phyloP scores from a whole-genome alignment of 805 yeast species.

The Candida cerambycidarum region DNA sequence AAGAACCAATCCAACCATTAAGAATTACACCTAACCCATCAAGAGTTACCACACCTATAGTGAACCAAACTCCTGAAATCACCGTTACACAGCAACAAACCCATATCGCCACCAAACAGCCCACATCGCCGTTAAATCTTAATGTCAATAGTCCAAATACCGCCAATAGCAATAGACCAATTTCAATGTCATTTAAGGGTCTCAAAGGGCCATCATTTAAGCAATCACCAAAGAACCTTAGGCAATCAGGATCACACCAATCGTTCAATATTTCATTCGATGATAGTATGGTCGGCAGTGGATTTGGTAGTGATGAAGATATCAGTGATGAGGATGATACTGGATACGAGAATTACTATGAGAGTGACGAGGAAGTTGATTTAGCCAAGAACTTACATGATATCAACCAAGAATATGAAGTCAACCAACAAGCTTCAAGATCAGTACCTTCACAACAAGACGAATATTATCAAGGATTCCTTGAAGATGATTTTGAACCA shows the following conservation, averaged over 20 bases:
- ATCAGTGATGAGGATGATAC: constrained; percentile 10
- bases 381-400: constrained; percentile 5
- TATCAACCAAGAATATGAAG: neutral
- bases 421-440: neutral
- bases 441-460: neutral
- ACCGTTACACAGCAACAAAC: constrained; percentile 15
- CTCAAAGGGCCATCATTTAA: constrained; percentile 58
- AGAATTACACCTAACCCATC: constrained; percentile 3
- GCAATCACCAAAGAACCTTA: constrained; percentile 20
- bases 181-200: constrained; percentile 61
- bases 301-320: constrained; percentile 33
- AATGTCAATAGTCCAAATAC: constrained; percentile 7
- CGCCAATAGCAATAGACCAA: constrained; percentile 29
- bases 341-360: constrained; percentile 10
- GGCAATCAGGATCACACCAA: constrained; percentile 41
- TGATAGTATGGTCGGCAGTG: constrained; percentile 34
- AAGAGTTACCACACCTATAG: neutral
- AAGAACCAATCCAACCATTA: constrained; percentile 14
- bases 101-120: constrained; percentile 3
- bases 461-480: neutral
- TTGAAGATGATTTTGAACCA: neutral
- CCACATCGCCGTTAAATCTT: constrained; percentile 6
- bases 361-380: constrained; percentile 8
- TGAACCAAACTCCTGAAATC: constrained; percentile 10
- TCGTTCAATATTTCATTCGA: constrained; percentile 38